phyloP scores from a whole-genome alignment of 202 grass and related monocot species.

The Zoysia matrella region DNA sequence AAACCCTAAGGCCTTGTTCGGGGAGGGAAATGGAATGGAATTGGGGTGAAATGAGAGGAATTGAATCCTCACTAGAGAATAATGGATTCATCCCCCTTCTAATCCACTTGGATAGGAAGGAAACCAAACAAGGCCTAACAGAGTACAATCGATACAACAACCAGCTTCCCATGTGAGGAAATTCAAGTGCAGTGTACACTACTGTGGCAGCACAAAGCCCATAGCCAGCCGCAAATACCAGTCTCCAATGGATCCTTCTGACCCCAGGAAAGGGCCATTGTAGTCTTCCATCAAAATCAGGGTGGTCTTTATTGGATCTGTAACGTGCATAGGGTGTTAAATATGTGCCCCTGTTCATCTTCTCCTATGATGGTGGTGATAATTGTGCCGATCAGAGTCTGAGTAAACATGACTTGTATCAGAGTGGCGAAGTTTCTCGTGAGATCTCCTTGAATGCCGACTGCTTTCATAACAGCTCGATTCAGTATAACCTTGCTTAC shows the following conservation, averaged over 20 bases:
- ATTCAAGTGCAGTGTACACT: conserved; percentile 5
- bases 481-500: conserved; percentile 14
- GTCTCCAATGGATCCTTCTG: background rate
- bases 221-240: background rate
- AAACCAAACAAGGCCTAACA: background rate
- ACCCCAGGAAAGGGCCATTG: background rate
- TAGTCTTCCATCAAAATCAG: background rate
- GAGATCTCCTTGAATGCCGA: conserved; percentile 44
- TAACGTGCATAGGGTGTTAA: background rate
- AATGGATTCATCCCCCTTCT: no score
- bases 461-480: background rate
- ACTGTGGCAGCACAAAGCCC: background rate
- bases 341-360: conserved; percentile 14
- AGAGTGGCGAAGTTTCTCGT: conserved; percentile 19
- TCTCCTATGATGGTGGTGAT: conserved; percentile 37
- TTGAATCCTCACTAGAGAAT: no score
- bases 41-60: no score
- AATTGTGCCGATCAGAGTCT: conserved; percentile 19
- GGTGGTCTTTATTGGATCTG: background rate
- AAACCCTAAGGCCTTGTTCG: background rate
- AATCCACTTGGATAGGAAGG: no score
- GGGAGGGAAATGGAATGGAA: background rate
- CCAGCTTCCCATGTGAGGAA: background rate
- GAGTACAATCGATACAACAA: conserved; percentile 1
- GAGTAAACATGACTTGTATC: conserved; percentile 43